Percentiles rank a stretch among this genome's conserved stretches.
phyloP scores from a whole-genome alignment of 371 early-diverging fungal species.

The Haplosporangium sp. region DNA sequence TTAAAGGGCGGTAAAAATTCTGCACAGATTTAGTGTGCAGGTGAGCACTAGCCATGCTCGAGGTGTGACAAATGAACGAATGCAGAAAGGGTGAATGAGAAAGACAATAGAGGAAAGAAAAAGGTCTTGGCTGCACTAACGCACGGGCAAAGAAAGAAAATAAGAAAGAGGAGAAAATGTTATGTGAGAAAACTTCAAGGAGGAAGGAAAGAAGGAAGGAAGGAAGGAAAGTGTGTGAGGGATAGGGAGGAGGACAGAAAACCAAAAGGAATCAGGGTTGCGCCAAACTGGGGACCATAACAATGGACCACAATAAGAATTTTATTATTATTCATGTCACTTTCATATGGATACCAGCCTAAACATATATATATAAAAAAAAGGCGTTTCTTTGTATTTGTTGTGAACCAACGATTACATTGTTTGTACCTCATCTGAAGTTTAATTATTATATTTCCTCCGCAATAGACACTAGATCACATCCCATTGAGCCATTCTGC shows the following conservation, averaged over 20 bases:
- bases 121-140: background rate
- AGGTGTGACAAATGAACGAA: background rate
- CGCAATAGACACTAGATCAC: too few species aligned
- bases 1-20: background rate
- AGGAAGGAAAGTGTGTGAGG: background rate
- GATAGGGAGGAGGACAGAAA: background rate
- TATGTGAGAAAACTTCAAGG: background rate
- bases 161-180: background rate
- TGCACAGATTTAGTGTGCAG: background rate
- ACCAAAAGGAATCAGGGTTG: background rate
- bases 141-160: constrained; percentile 5
- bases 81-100: background rate
- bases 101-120: background rate
- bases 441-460: too few species aligned
- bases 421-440: too few species aligned
- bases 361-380: too few species aligned
- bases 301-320: background rate
- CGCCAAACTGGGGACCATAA: background rate
- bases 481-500: too few species aligned
- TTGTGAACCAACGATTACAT: too few species aligned
- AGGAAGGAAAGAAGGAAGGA: background rate
- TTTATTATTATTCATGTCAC: background rate
- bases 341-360: background rate
- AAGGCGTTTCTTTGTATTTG: too few species aligned
- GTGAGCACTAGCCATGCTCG: background rate